Base-by-base conservation (phyloP, 1,284 basidiomycete genomes). In the Schizophyllum amplum region DNA sequence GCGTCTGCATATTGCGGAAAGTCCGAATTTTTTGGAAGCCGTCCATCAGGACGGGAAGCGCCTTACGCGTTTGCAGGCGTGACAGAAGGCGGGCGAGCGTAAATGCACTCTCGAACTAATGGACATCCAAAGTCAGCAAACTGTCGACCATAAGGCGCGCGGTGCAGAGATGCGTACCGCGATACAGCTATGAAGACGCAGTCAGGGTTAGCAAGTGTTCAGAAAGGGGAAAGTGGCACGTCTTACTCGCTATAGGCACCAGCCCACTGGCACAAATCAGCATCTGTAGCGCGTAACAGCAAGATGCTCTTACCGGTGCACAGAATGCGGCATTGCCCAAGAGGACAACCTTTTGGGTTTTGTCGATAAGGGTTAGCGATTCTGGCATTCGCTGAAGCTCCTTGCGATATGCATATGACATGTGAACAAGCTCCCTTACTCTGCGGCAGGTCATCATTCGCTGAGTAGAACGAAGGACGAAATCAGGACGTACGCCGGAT, bases 81-180 rank as follows among this genome's bases (percentile, higher is more conserved):
- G 80, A 79, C 61, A 86, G 75, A 13, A 86, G 73, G 53, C 76
- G 76, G 0, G 83, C 85, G 24, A 87, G 71, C 0, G 84, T 80
- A 0, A 80, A 82, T 0, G 78, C 83, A 58, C 87, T 85, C 68
- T 87, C 84, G 54, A 87, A 73, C 77, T 77, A 49, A 22, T 4
- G 48, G 21, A 42, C 23, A 52, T 9, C 17, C 7, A 5, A 5
- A 26, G 26, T 47, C 20, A 52, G 27, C 54, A 4, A 48, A 47
- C 24, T 13, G 11, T 27, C 25, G 9, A 15, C 24, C 22, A 17
- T 21, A 6, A 1, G 17, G 17, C n/a, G n/a, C 33, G 2, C 33
- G 4, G 11, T 17, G 20, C 51, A 7, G 49, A 21, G 20, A 5
- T 55, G 55, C 26, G 56, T 56, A 1, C 27, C 60, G 56, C 57